These are phyloP conservation scores for Phaeomoniella chlamydospora DNA, from an alignment of 2,329 filamentous ascomycete genomes.

Conservation along the genomic window DNA sequence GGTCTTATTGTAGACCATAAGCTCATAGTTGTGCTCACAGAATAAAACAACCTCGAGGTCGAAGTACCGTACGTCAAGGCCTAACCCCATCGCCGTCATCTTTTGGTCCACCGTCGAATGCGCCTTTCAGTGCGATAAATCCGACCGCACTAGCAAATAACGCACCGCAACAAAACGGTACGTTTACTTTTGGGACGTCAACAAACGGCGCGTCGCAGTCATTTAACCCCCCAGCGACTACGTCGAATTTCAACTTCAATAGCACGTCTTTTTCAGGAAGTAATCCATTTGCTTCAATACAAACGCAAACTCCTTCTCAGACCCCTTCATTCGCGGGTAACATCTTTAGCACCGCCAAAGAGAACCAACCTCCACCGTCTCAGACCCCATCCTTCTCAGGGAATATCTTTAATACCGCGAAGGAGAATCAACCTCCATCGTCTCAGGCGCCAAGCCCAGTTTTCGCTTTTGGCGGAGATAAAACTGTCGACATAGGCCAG, in stretches of 20 bases:
- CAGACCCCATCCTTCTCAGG: neutral
- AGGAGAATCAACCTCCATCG: neutral
- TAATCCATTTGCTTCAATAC: constrained; percentile 13
- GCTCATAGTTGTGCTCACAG: neutral
- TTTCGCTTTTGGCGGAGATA: neutral
- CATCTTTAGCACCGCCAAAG: neutral
- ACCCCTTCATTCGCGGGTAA: neutral
- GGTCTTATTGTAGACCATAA: too few relatives aligned
- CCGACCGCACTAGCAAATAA: neutral
- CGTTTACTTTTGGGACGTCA: neutral
- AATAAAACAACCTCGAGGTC: neutral
- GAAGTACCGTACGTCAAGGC: neutral
- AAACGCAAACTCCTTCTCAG: constrained; percentile 5
- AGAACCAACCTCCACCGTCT: neutral
- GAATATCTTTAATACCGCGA: neutral
- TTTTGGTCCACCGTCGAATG: neutral
- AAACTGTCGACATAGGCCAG: too few relatives aligned
- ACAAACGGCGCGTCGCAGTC: neutral
- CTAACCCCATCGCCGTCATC: neutral
- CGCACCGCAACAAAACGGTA: neutral
- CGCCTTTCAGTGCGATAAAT: neutral
- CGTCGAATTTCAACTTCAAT: neutral
- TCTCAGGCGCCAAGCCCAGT: neutral
- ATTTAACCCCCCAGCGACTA: neutral
- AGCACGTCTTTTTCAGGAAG: constrained; percentile 3